Evolutionary conservation across 1,284 basidiomycete species (phyloP).

Genomic region (Exobasidium rhododendri): DNA sequence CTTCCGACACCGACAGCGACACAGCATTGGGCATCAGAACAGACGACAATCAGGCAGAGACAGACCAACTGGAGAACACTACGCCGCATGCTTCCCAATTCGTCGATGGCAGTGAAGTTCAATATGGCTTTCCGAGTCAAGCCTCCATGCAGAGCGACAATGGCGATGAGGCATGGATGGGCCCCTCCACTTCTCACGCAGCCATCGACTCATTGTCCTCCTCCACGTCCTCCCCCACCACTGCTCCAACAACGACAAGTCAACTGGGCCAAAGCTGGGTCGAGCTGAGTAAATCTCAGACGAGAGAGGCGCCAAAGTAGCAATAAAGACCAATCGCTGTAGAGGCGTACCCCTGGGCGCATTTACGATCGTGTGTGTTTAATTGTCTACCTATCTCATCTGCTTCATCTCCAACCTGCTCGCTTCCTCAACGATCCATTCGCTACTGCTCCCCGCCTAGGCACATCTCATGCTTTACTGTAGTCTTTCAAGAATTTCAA

Average conservation of each 20-base stretch:
- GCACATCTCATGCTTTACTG: no score
- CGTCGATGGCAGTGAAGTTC: background rate
- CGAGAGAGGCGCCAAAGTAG: background rate
- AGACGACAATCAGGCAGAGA: background rate
- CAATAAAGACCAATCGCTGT: no score
- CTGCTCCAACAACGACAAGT: background rate
- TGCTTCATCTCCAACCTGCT: no score
- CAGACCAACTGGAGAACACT: background rate
- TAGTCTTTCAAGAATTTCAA: background rate
- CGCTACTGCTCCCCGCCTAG: no score
- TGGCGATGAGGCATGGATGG: background rate
- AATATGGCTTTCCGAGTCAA: background rate
- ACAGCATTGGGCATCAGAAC: background rate
- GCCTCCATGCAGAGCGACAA: background rate
- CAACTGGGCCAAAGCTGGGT: slow-evolving; percentile 14
- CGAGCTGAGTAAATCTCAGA: slow-evolving; percentile 10
- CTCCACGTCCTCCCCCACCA: no score
- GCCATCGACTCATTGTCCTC: no score
- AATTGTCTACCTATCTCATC: no score
- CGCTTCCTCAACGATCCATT: no score
- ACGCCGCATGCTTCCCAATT: background rate
- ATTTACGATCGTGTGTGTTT: background rate
- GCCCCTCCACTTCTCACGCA: no score
- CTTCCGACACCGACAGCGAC: background rate
- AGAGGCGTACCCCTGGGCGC: background rate